These are phyloP conservation scores for Fraxinus latifolia DNA, from an alignment of 305 asterid genomes.

Conservation along the genomic window DNA sequence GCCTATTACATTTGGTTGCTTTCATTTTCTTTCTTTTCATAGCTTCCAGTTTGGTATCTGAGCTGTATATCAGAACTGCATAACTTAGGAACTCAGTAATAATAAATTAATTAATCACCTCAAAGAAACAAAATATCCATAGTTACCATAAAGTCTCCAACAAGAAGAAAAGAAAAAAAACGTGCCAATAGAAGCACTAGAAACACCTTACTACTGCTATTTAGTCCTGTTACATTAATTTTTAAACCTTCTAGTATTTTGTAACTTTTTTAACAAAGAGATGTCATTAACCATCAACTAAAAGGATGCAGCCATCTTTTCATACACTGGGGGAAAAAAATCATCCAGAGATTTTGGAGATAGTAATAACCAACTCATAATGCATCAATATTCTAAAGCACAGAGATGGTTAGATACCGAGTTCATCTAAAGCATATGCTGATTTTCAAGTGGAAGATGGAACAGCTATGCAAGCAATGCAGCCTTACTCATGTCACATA, in stretches of 20 bases:
- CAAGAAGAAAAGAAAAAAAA: not conserved
- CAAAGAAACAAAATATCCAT: not conserved
- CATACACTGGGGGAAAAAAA: not conserved
- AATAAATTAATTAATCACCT: not conserved
- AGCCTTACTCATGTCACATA: not conserved
- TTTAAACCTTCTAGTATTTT: not conserved
- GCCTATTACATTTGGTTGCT: not conserved
- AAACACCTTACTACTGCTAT: not conserved
- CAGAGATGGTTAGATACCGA: not conserved
- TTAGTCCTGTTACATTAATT: not conserved
- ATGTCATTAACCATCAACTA: not conserved
- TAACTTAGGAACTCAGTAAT: not conserved
- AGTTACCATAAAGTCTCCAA: not conserved
- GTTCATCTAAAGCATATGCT: not conserved
- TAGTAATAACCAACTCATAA: not conserved
- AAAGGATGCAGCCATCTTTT: not conserved
- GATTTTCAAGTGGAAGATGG: slow-evolving; percentile 8
- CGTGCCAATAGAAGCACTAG: not conserved
- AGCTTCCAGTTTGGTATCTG: not conserved
- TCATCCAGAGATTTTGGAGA: not conserved
- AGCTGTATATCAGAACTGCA: not conserved
- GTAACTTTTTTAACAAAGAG: not conserved
- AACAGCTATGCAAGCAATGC: not conserved
- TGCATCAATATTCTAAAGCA: not conserved
- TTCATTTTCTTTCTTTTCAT: not conserved